Base-by-base conservation (phyloP, 768 basidiomycete genomes). In the Rhizopogon vinicolor region DNA sequence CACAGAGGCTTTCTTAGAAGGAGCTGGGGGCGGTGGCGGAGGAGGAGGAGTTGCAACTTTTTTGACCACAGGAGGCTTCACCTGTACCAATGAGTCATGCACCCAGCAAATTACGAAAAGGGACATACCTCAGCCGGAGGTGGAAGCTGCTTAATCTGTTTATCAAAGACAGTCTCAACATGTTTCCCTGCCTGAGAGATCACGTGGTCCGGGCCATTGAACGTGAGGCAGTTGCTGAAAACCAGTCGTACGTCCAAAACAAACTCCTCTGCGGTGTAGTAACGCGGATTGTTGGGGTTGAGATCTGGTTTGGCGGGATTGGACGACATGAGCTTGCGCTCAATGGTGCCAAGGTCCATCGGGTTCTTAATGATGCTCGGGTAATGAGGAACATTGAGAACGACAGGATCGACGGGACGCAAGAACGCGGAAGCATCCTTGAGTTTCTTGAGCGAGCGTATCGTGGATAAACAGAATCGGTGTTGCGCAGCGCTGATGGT, bases 291-390 rank as follows among this genome's bases (percentile, higher is more conserved):
- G 53, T 75, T 70, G 4, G 76, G 72, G 64, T 87, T 89, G 28
- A 77, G 70, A 57, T 91, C 91, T 13, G 84, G 89, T 65, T 91
- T 93, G 51, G 74, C 62, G 2, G 89, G 86, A 63, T 92, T 95
- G 13, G 91, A 91, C 1, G 88, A 83, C 35, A 62, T 63, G 42
- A 98, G 78, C 73, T 98, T 97, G 63, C 83, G 83, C 72, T 98
- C 96, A 56, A 98, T 83, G 43, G 96, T 97, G 3, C 85, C 80
- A 44, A 99, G 80, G 68, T 98, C 97, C 92, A 98, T 98, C 0
- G 97, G 97, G 28, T 79, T 82, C 65, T 86, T 91, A 72, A 99
- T 83, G 66, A 98, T 84, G 44, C 78, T 78, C 37, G 82, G 82
- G 64, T 99, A 99, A 68, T 96, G 93, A 8, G 93, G 96, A 58